Conservation (phyloP, 139 green algal species). For the Diplosphaera chodatii region DNA sequence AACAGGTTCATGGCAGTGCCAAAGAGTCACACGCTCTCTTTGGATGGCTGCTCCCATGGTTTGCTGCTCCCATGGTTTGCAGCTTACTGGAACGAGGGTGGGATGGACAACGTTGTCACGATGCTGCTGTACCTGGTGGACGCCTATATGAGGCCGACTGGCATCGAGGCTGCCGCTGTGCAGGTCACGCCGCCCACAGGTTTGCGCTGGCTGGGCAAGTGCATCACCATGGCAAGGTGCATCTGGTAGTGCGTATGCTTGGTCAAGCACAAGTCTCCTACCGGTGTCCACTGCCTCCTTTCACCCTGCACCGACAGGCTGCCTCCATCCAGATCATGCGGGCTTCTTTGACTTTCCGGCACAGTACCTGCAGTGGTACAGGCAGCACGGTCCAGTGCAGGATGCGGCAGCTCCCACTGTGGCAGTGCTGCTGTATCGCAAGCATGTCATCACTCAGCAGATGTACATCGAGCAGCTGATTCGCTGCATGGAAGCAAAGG, state of each 20-base stretch:
- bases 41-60: too few relatives aligned
- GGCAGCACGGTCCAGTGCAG: conserved; percentile 36
- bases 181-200: conserved; percentile 81
- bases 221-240: too few relatives aligned
- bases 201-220: too few relatives aligned
- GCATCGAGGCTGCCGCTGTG: conserved; percentile 11
- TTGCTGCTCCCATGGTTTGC: neutral
- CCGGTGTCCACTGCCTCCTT: too few relatives aligned
- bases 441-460: conserved; percentile 94
- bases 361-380: conserved; percentile 82
- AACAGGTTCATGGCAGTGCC: too few relatives aligned
- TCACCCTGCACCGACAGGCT: too few relatives aligned
- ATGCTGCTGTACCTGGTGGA: conserved; percentile 87
- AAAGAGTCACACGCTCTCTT: too few relatives aligned
- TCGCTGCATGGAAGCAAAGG: conserved; percentile 49
- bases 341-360: conserved; percentile 65
- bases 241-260: too few relatives aligned
- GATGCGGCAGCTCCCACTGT: conserved; percentile 56
- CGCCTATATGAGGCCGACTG: conserved; percentile 45
- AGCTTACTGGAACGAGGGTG: conserved; percentile 92
- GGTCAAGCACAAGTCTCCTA: too few relatives aligned
- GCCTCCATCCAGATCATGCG: conserved; percentile 76
- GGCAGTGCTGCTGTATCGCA: conserved; percentile 93
- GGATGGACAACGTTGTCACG: conserved; percentile 68
- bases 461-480: conserved; percentile 77